These are phyloP conservation scores for Eucalyptus curtisii DNA, from an alignment of 345 rosid species.

Conservation along the genomic window DNA sequence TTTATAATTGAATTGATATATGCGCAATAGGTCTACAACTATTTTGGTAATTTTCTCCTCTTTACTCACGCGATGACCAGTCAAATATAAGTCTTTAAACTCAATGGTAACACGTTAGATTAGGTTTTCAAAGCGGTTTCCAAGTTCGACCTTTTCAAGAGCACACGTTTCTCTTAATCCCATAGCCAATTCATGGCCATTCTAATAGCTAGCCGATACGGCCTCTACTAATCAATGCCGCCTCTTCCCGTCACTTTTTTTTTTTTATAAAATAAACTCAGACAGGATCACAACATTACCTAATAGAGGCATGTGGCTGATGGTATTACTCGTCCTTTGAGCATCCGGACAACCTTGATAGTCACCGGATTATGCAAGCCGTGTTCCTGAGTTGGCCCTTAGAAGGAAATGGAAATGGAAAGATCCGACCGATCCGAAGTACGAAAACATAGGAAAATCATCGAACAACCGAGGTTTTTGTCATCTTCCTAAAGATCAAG, in stretches of 20 bases:
- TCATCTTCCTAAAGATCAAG: not conserved
- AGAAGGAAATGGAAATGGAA: not conserved
- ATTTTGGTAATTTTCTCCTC: not conserved
- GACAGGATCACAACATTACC: not conserved
- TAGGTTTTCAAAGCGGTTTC: not conserved
- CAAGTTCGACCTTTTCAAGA: not conserved
- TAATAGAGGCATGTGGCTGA: not conserved
- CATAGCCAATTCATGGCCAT: not conserved
- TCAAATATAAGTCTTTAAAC: not conserved
- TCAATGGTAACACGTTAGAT: not conserved
- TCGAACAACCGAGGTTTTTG: not conserved
- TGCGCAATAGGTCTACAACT: not conserved
- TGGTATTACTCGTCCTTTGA: not conserved
- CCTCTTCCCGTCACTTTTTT: not conserved
- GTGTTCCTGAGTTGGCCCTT: not conserved
- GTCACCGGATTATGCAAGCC: not conserved
- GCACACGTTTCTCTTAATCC: not conserved
- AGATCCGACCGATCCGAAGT: not conserved
- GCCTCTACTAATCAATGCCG: not conserved
- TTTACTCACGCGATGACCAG: fast-evolving
- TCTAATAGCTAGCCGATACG: not conserved
- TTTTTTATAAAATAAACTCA: not conserved
- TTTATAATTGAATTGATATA: not conserved
- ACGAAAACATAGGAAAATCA: not conserved
- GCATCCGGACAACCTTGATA: not conserved